Conservation (phyloP, 2,329 filamentous ascomycete species). For the Mollisia scopiformis region DNA sequence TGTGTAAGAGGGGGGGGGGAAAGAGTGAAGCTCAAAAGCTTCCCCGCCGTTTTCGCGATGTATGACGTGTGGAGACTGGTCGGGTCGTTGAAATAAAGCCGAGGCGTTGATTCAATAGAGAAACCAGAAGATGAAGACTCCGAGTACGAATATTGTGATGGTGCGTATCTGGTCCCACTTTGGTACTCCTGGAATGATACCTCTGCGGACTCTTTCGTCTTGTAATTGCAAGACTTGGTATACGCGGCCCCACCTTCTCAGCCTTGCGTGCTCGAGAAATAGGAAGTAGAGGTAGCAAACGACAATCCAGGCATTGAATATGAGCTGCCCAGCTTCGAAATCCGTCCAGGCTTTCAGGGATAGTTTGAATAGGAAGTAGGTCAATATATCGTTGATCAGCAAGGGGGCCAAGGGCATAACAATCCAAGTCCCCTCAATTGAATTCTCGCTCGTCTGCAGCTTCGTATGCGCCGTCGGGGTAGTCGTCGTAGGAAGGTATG, state of each 20-base stretch:
- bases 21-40: neutral
- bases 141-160: neutral
- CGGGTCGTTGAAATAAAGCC: neutral
- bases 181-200: neutral
- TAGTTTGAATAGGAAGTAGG: neutral
- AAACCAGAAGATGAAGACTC: neutral
- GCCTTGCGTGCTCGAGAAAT: neutral
- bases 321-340: neutral
- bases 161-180: neutral
- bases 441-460: too few relatives aligned
- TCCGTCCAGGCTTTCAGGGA: neutral
- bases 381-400: neutral
- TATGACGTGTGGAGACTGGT: constrained; percentile 10
- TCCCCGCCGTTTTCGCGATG: constrained; percentile 6
- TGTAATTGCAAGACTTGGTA: neutral
- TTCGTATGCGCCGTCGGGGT: too few relatives aligned
- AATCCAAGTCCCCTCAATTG: too few relatives aligned
- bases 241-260: neutral
- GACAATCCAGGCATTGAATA: neutral
- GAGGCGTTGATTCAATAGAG: neutral
- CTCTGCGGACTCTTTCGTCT: neutral
- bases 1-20: constrained; percentile 7
- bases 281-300: neutral
- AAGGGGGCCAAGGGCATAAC: neutral
- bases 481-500: too few relatives aligned